phyloP scores from a whole-genome alignment of 225 moss, liverwort and hornwort species.

The Sphagnum tenellum region DNA sequence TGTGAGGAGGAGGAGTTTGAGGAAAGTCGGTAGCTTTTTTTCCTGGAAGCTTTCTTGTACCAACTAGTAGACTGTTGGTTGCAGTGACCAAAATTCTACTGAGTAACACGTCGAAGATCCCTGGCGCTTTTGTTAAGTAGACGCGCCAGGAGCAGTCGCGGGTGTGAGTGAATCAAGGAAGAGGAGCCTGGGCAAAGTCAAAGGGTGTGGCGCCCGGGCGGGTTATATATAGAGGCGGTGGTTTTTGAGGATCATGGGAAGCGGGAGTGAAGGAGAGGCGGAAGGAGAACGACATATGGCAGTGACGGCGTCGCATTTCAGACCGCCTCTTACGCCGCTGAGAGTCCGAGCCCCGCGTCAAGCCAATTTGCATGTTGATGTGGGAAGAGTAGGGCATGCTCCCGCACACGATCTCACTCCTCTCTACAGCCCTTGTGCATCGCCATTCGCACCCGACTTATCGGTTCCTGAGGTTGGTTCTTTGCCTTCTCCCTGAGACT shows the following conservation, averaged over 20 bases:
- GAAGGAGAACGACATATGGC: background rate
- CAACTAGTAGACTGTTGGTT: too few relatives aligned
- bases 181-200: too few relatives aligned
- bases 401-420: slow-evolving; percentile 24
- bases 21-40: too few relatives aligned
- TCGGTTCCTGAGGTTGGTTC: slow-evolving; percentile 23
- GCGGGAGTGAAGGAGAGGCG: slow-evolving; percentile 9
- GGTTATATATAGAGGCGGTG: too few relatives aligned
- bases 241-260: slow-evolving; percentile 16
- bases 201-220: too few relatives aligned
- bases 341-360: slow-evolving; percentile 11
- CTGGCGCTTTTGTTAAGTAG: too few relatives aligned
- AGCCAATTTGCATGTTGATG: slow-evolving; percentile 37
- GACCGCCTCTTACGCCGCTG: slow-evolving; percentile 24
- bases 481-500: slow-evolving; percentile 1
- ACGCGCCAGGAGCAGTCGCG: too few relatives aligned
- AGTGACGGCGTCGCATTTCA: background rate
- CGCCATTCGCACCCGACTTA: slow-evolving; percentile 42
- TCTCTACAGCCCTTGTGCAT: slow-evolving; percentile 34
- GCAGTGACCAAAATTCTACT: too few relatives aligned
- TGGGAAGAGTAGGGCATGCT: slow-evolving; percentile 26
- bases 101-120: too few relatives aligned
- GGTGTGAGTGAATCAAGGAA: too few relatives aligned
- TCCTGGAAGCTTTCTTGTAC: too few relatives aligned
- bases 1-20: too few relatives aligned